phyloP scores from a whole-genome alignment of 768 basidiomycete species.

The Galerina marginata region DNA sequence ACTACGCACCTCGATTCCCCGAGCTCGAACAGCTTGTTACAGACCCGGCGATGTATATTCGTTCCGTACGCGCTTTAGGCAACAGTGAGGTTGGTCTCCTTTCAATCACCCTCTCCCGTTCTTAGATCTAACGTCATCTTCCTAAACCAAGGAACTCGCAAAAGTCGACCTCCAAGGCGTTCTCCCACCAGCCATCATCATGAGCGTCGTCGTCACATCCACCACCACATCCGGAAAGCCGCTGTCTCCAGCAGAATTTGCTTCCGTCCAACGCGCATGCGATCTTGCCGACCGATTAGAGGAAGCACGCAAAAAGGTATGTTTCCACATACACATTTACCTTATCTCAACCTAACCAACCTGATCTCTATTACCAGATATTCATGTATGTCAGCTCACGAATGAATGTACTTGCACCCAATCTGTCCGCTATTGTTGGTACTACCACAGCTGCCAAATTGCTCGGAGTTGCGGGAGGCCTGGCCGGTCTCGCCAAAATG shows the following conservation, averaged over 20 bases:
- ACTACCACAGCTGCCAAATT: slow-evolving; percentile 98
- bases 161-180: slow-evolving; percentile 83
- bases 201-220: slow-evolving; percentile 95
- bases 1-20: slow-evolving; percentile 94
- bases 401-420: slow-evolving; percentile 98
- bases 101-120: slow-evolving; percentile 5
- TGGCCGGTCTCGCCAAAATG: slow-evolving; percentile 90
- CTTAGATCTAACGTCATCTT: background rate
- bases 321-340: slow-evolving; percentile 6
- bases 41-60: slow-evolving; percentile 91
- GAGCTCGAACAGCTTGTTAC: slow-evolving; percentile 95
- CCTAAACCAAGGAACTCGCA: slow-evolving; percentile 69
- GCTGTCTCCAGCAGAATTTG: slow-evolving; percentile 75
- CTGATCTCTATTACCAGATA: slow-evolving; percentile 56
- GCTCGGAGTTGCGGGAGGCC: slow-evolving; percentile 94
- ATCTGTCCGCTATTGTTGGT: slow-evolving; percentile 97
- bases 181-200: slow-evolving; percentile 87
- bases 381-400: slow-evolving; percentile 99
- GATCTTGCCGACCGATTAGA: slow-evolving; percentile 89
- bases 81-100: slow-evolving; percentile 67
- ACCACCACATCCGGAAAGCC: slow-evolving; percentile 85
- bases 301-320: slow-evolving; percentile 86
- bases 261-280: slow-evolving; percentile 82
- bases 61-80: slow-evolving; percentile 85
- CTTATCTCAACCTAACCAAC: slow-evolving; percentile 3